Conservation (phyloP, 225 moss, liverwort and hornwort genomes). For the Physcomitrellopsis africana region DNA sequence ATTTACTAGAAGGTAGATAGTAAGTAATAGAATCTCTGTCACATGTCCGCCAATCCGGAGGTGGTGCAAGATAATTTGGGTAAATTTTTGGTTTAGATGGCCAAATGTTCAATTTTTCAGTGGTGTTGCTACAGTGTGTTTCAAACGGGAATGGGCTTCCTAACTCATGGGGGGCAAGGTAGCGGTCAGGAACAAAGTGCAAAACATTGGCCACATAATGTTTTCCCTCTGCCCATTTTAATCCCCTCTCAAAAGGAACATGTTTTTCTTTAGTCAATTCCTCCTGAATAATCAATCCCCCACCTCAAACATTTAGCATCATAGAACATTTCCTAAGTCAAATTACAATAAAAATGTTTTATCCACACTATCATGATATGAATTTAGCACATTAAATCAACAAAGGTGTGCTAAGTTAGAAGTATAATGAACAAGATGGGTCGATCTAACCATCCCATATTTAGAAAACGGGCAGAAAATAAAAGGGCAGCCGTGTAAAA, state of each 20-base stretch:
- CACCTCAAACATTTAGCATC: no score
- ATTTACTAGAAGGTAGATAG: constrained; percentile 45
- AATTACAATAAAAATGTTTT: no score
- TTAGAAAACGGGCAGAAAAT: no score
- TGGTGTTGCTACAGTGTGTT: not conserved
- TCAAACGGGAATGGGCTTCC: constrained; percentile 12
- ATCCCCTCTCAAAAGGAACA: not conserved
- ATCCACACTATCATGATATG: no score
- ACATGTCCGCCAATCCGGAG: constrained; percentile 44
- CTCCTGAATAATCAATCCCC: not conserved
- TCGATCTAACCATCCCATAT: no score
- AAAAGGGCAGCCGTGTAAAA: no score
- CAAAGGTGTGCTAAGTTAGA: no score
- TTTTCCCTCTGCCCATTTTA: not conserved
- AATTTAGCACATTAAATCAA: no score
- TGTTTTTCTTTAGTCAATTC: not conserved
- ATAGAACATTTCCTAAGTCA: no score
- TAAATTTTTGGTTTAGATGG: constrained; percentile 36
- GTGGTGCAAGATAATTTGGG: constrained; percentile 41
- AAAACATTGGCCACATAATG: constrained; percentile 35
- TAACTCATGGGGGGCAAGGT: not conserved
- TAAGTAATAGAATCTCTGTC: constrained; percentile 30
- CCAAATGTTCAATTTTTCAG: constrained; percentile 31
- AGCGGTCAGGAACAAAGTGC: constrained; percentile 29
- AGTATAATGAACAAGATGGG: no score